Conservation (phyloP, 2,329 filamentous ascomycete species). For the Apiospora hydei region DNA sequence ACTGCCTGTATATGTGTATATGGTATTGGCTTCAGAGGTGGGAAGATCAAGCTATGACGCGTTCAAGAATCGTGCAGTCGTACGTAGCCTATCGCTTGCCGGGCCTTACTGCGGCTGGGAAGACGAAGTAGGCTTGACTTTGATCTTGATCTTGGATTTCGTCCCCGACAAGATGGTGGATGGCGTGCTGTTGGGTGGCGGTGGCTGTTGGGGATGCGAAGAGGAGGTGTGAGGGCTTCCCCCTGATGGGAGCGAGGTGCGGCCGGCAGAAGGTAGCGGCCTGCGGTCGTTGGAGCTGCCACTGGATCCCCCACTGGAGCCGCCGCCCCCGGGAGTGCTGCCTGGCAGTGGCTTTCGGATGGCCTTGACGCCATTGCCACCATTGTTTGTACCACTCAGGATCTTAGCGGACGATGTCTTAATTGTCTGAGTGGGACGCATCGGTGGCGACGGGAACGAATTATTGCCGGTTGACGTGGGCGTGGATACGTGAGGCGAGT, state of each 20-base stretch:
- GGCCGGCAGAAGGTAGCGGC: conserved; percentile 33
- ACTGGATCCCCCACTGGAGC: background rate
- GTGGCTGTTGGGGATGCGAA: conserved; percentile 23
- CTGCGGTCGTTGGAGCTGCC: conserved; percentile 24
- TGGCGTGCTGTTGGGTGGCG: conserved; percentile 27
- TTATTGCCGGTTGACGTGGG: conserved; percentile 24
- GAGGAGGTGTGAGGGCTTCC: conserved; percentile 27
- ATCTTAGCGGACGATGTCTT: background rate
- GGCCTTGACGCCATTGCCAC: conserved; percentile 32
- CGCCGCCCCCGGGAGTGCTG: conserved; percentile 15
- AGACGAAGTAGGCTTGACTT: conserved; percentile 35
- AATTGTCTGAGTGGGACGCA: conserved; percentile 4
- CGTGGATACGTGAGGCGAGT: conserved; percentile 24
- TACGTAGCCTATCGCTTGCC: background rate
- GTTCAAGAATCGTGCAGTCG: conserved; percentile 1
- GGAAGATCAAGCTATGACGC: background rate
- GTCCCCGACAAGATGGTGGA: conserved; percentile 28
- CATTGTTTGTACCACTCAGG: conserved; percentile 22
- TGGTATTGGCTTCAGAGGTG: background rate
- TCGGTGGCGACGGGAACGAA: conserved; percentile 22
- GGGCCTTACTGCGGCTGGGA: conserved; percentile 24
- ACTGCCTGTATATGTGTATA: background rate
- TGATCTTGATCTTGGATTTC: conserved; percentile 41
- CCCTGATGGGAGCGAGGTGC: conserved; percentile 24
- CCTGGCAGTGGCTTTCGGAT: conserved; percentile 33